phyloP scores from a whole-genome alignment of 75 land plant species.

The Pinus albicaulis region DNA sequence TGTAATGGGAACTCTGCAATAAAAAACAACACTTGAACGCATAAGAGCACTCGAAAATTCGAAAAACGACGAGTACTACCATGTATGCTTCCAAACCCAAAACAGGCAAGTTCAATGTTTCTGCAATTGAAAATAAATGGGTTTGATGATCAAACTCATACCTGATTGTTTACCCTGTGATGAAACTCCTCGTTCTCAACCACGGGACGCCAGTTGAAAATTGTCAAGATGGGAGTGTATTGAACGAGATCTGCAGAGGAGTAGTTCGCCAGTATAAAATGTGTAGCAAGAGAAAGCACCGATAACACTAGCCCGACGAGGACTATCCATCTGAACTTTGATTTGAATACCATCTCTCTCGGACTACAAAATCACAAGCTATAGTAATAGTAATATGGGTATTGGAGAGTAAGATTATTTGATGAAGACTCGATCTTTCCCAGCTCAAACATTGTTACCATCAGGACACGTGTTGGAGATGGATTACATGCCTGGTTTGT shows the following conservation, averaged over 20 bases:
- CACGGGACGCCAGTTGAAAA: constrained; percentile 53
- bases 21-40: not conserved
- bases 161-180: constrained; percentile 22
- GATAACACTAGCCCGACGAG: constrained; percentile 60
- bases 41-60: not conserved
- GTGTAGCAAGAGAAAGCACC: constrained; percentile 47
- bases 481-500: too few relatives aligned
- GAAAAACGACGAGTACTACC: not conserved
- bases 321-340: constrained; percentile 63
- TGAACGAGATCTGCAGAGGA: constrained; percentile 19
- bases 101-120: not conserved
- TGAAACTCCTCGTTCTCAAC: constrained; percentile 23
- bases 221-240: constrained; percentile 29
- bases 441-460: too few relatives aligned
- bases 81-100: not conserved
- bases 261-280: constrained; percentile 57
- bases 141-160: not conserved
- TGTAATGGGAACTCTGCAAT: constrained; percentile 42
- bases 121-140: not conserved
- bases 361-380: too few relatives aligned
- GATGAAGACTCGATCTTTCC: too few relatives aligned
- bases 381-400: too few relatives aligned
- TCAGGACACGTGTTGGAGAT: too few relatives aligned
- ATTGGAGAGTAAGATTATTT: too few relatives aligned
- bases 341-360: constrained; percentile 42